A percentile compares a stretch with the other conserved stretches of the same genome.
Evolutionary conservation across 73 alveolate species (phyloP).

Genomic region (Tetrahymena malaccensis): DNA sequence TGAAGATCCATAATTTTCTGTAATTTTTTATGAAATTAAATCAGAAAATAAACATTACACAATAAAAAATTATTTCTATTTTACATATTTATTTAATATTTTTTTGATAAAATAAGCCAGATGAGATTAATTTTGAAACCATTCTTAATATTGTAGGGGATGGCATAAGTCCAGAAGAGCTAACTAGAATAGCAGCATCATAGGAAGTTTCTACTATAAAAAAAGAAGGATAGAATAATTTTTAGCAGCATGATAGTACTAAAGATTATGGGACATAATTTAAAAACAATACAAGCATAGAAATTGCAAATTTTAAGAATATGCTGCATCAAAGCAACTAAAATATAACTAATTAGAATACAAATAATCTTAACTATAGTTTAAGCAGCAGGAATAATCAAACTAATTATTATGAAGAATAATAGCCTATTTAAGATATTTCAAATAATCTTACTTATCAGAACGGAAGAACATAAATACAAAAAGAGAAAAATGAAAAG

Average conservation of each 20-base stretch:
- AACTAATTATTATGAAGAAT: background rate
- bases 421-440: background rate
- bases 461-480: background rate
- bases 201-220: background rate
- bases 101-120: background rate
- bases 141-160: background rate
- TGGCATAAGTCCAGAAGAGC: background rate
- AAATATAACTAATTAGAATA: background rate
- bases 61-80: background rate
- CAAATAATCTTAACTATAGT: background rate
- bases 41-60: background rate
- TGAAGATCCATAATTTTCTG: background rate
- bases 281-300: background rate
- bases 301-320: background rate
- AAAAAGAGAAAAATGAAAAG: background rate
- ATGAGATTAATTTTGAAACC: background rate
- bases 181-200: background rate
- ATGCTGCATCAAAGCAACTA: background rate
- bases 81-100: background rate
- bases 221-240: background rate
- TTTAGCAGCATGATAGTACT: background rate
- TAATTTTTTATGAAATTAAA: background rate
- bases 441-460: background rate
- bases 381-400: background rate
- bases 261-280: background rate